phyloP scores from a whole-genome alignment of 2,329 filamentous ascomycete genomes.

The Aspergillus sojae region DNA sequence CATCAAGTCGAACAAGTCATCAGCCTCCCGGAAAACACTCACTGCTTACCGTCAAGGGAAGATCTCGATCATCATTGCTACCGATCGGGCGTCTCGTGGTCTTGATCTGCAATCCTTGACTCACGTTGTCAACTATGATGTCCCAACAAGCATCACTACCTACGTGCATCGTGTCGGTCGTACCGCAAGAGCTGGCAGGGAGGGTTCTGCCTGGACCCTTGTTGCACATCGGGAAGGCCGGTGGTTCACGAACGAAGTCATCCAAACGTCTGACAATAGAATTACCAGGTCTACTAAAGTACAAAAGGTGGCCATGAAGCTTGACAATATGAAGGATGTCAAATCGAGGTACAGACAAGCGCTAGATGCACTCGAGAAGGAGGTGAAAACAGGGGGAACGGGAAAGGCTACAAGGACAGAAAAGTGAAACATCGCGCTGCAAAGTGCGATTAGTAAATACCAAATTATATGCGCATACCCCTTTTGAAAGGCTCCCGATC shows the following conservation, averaged over 20 bases:
- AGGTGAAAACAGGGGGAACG: slow-evolving; percentile 32
- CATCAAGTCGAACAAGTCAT: slow-evolving; percentile 76
- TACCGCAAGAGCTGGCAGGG: slow-evolving; percentile 78
- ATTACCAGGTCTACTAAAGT: slow-evolving; percentile 34
- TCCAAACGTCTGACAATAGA: slow-evolving; percentile 46
- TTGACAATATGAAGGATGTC: slow-evolving; percentile 30
- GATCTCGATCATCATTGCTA: slow-evolving; percentile 78
- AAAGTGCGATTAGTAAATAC: background rate
- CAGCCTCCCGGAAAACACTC: slow-evolving; percentile 68
- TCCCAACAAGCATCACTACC: slow-evolving; percentile 76
- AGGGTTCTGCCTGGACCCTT: slow-evolving; percentile 82
- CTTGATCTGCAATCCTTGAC: slow-evolving; percentile 78
- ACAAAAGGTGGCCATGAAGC: slow-evolving; percentile 34
- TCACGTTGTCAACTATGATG: slow-evolving; percentile 92
- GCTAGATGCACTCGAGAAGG: slow-evolving; percentile 40
- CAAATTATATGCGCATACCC: background rate
- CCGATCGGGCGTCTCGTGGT: slow-evolving; percentile 89
- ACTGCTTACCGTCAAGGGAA: slow-evolving; percentile 65
- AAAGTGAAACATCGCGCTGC: background rate
- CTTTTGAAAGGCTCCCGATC: background rate
- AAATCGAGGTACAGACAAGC: slow-evolving; percentile 37
- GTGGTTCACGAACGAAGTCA: slow-evolving; percentile 91
- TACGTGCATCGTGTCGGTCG: slow-evolving; percentile 93
- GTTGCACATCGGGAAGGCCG: slow-evolving; percentile 79
- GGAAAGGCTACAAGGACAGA: slow-evolving; percentile 9